A percentile compares a stretch with the other conserved stretches of the same genome.
phyloP scores from a whole-genome alignment of 805 yeast genomes.

The Candida krabiensis region DNA sequence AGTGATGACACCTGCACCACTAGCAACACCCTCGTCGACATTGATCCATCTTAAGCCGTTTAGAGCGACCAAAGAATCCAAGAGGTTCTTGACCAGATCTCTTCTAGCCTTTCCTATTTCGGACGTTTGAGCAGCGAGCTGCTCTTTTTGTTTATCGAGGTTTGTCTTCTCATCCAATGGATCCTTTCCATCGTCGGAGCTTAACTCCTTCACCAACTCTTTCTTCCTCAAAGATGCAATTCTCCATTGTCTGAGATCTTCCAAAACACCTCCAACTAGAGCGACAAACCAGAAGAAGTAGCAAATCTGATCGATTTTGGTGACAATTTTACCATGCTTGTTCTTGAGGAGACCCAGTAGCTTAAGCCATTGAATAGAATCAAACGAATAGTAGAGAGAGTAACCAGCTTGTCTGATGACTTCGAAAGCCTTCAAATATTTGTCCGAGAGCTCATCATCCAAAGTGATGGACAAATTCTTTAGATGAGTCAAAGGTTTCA shows the following conservation, averaged over 20 bases:
- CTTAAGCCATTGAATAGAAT: constrained; percentile 61
- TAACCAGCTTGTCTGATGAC: constrained; percentile 60
- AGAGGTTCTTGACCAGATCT: constrained; percentile 71
- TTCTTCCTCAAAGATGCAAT: constrained; percentile 37
- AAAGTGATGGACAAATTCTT: constrained; percentile 65
- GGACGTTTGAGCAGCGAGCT: constrained; percentile 39
- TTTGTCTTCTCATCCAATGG: constrained; percentile 27
- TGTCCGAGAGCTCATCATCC: constrained; percentile 70
- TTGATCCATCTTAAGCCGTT: constrained; percentile 61
- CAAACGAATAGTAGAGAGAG: constrained; percentile 62
- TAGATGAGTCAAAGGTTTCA: constrained; percentile 75
- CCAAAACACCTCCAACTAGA: constrained; percentile 58
- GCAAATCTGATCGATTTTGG: constrained; percentile 55
- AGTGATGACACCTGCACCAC: constrained; percentile 81
- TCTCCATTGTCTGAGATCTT: constrained; percentile 56
- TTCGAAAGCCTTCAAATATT: constrained; percentile 49
- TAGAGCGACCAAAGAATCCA: constrained; percentile 75
- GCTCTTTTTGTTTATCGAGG: constrained; percentile 27
- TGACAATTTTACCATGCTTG: constrained; percentile 28
- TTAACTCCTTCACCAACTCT: constrained; percentile 26
- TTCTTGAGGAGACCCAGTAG: constrained; percentile 54
- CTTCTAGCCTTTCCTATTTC: constrained; percentile 48
- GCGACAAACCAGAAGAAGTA: constrained; percentile 79
- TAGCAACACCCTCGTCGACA: constrained; percentile 76
- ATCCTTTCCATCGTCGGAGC: constrained; percentile 31